Evolutionary conservation across 441 rosid genomes (phyloP), one percentile per base, ranked within the genome.

Genomic region (Daphne laureola): DNA sequence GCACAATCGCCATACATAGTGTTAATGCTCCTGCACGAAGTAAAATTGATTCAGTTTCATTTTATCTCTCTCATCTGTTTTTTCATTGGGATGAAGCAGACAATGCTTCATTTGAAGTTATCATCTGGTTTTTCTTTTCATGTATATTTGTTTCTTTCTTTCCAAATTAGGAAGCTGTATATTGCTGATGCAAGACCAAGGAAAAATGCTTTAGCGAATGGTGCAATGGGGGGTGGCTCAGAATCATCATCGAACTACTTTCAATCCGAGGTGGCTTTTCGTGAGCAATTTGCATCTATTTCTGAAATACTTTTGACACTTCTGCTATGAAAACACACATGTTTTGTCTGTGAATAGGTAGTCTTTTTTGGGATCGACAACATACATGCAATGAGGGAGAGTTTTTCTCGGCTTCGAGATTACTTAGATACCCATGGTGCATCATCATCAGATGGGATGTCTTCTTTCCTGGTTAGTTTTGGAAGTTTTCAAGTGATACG

Each of bases 141-240:
- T 59, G 47, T 45, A 52, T 45, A 52, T 45, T 38, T 60, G 35
- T 23, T 36, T 42, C 17, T 56, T 47, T 54, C 58, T 36, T 58
- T 47, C 56, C 60, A 55, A 69, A 68, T 54, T 57, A 90, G 99
- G 81, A 94, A 94, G 76, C 81, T 94, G 51, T 94, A 90, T 65
- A 90, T 94, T 63, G 98, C 87, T 55, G 99, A 94, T 70, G 99
- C 99, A 53, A 86, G 99, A 73, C 98, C 99, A 25, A 82, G 96
- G 67, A 94, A 86, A 80, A 90, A 94, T 81, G 98, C 98, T 62
- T 75, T 94, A 56, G 99, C 99, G 57, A 94, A 94, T 87, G 99
- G 96, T 35, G 99, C 99, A 55, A 90, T 70, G 94, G 99, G 99
- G 65, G 99, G 99, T 71, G 99, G 99, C 69, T 90, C 96, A 0